phyloP scores from a whole-genome alignment of 345 rosid genomes.

The Corchorus capsularis region DNA sequence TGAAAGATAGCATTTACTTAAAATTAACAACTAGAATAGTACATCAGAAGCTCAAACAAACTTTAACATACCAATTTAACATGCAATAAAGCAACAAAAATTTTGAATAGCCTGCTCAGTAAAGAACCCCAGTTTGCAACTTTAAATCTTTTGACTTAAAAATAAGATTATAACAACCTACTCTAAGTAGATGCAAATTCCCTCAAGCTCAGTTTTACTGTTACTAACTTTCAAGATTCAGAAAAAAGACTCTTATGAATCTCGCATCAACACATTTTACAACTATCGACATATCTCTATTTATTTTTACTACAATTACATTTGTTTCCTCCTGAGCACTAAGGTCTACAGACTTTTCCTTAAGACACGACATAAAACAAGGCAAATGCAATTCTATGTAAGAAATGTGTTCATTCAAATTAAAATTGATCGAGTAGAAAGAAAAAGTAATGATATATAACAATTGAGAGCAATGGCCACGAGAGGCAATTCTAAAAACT shows the following conservation, averaged over 20 bases:
- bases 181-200: not conserved
- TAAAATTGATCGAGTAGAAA: constrained; percentile 11
- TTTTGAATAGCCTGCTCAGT: constrained; percentile 6
- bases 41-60: constrained; percentile 1
- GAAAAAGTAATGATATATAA: not conserved
- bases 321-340: not conserved
- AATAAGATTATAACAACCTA: not conserved
- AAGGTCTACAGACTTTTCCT: not conserved
- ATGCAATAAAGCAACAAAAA: not conserved
- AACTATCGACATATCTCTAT: not conserved
- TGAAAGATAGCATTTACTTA: constrained; percentile 10
- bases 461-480: not conserved
- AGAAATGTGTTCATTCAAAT: constrained; percentile 10
- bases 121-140: not conserved
- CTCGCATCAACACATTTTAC: not conserved
- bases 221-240: not conserved
- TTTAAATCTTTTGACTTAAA: not conserved
- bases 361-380: not conserved
- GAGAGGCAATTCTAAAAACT: constrained; percentile 3
- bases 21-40: constrained; percentile 14
- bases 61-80: not conserved
- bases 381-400: constrained; percentile 5
- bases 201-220: not conserved
- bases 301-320: not conserved
- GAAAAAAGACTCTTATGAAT: not conserved